Conservation (phyloP, 2,329 filamentous ascomycete species). For the Dactylellina cionopaga region DNA sequence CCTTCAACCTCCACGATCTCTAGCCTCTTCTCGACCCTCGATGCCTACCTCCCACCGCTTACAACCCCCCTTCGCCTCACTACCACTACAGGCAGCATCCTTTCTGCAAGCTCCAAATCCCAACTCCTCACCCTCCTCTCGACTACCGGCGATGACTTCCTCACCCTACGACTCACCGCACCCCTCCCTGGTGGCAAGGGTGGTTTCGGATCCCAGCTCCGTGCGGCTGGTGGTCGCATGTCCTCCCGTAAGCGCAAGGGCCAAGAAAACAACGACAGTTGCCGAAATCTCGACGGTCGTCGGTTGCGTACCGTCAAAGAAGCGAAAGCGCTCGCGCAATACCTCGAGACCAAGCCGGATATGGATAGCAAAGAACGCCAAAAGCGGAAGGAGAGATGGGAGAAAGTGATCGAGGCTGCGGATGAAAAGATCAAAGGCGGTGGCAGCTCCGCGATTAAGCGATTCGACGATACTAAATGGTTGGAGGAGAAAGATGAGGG, state of each 20-base stretch:
- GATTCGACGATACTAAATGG: slow-evolving; percentile 79
- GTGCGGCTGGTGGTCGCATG: slow-evolving; percentile 97
- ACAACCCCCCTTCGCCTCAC: slow-evolving; percentile 76
- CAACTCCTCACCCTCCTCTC: slow-evolving; percentile 69
- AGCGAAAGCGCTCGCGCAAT: slow-evolving; percentile 93
- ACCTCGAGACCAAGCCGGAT: slow-evolving; percentile 92
- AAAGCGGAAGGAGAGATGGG: slow-evolving; percentile 82
- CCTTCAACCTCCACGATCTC: slow-evolving; percentile 72
- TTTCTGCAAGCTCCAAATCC: slow-evolving; percentile 84
- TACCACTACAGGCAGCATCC: slow-evolving; percentile 74
- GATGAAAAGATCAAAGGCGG: slow-evolving; percentile 67
- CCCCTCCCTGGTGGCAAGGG: slow-evolving; percentile 93
- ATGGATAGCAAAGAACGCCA: slow-evolving; percentile 95
- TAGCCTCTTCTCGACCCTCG: slow-evolving; percentile 72
- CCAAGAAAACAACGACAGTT: slow-evolving; percentile 86
- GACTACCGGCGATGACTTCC: slow-evolving; percentile 73
- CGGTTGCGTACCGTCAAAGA: slow-evolving; percentile 91
- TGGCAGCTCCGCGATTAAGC: slow-evolving; percentile 74
- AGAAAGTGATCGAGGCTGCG: slow-evolving; percentile 84
- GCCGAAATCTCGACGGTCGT: slow-evolving; percentile 90
- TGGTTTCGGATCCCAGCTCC: slow-evolving; percentile 95
- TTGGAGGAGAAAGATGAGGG: slow-evolving; percentile 94
- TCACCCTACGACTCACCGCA: slow-evolving; percentile 82
- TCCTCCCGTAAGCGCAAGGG: slow-evolving; percentile 90
- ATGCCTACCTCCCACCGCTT: slow-evolving; percentile 63